A percentile compares a stretch with the other conserved stretches of the same genome.
Conservation (phyloP, 1,284 basidiomycete species). For the Ceratobasidium papillatum region DNA sequence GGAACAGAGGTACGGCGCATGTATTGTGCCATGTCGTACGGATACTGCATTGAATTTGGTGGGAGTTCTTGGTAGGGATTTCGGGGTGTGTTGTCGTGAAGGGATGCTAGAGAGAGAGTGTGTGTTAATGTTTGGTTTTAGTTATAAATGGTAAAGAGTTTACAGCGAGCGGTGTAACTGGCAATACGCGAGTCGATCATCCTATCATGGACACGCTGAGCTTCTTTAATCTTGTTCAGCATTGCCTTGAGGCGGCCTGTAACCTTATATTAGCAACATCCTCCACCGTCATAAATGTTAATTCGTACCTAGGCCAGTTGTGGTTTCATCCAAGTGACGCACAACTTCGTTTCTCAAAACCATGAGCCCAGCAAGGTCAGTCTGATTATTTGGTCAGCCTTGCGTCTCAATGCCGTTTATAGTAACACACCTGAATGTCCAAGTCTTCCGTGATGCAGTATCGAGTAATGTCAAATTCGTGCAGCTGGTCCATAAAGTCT, state of each 20-base stretch:
- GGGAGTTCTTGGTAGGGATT: constrained; percentile 32
- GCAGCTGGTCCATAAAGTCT: constrained; percentile 34
- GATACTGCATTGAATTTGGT: constrained; percentile 10
- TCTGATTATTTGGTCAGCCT: neutral
- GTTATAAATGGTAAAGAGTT: neutral
- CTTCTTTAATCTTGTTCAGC: constrained; percentile 36
- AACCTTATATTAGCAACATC: neutral
- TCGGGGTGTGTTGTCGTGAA: constrained; percentile 31
- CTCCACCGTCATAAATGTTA: neutral
- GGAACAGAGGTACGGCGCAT: constrained; percentile 21
- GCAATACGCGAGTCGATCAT: constrained; percentile 38
- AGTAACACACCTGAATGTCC: constrained; percentile 25
- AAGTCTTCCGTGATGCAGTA: constrained; percentile 33
- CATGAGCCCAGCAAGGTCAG: constrained; percentile 28
- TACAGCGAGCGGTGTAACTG: constrained; percentile 29
- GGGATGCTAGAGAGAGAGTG: constrained; percentile 2
- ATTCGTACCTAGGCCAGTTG: constrained; percentile 31
- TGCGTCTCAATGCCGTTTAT: neutral
- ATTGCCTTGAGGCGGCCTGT: constrained; percentile 37
- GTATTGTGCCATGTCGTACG: constrained; percentile 36
- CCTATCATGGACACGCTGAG: constrained; percentile 32
- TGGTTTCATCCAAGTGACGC: constrained; percentile 37
- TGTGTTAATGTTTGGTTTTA: neutral
- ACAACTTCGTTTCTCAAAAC: constrained; percentile 25
- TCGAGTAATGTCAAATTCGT: constrained; percentile 35